Evolutionary conservation across 2,329 filamentous ascomycete genomes (phyloP), one percentile per base, ranked within the genome.

Genomic region (Cytospora paraplurivora): DNA sequence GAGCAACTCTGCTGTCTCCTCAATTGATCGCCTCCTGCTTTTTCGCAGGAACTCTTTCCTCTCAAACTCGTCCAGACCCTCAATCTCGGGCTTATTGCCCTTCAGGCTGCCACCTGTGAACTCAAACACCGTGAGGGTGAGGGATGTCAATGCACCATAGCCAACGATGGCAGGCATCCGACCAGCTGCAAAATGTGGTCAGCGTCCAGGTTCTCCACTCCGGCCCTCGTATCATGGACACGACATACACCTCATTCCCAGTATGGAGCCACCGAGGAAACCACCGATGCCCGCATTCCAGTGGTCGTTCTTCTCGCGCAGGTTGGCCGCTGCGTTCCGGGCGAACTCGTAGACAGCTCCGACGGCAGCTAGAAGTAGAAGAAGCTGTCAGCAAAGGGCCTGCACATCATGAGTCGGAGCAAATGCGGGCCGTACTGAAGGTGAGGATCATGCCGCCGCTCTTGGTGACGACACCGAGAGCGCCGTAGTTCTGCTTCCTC

Each of bases 241-340:
- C 63, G 63, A 72, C 86, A 64, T 84, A 96, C 93, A 84, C 71
- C 82, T 81, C 64, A 96, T 75, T 61, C 92, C 93, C 53, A 93
- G 72, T 60, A 92, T 81, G 51, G 87, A 81, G 68, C 93, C 93
- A 56, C 85, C 87, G 57, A 90, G 80, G 76, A 95, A 92, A 62
- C 92, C 92, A 68, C 88, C 92, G 66, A 93, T 80, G 49, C 86
- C 85, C 62, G 88, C 81, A 76, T 93, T 95, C 79, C 85, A 89
- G 69, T 82, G 80, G 74, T 97, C 93, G 64, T 97, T 86, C 79
- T 90, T 92, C 77, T 93, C 84, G 72, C 93, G 88, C 69, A 97
- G 81, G 79, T 97, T 97, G 76, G 92, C 91, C 53, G 89, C 83
- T 56, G 91, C 90, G 70, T 84, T 85, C 71, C 85, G 88, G 70